Conservation (phyloP, 306 rosid genomes). For the Datisca glomerata region DNA sequence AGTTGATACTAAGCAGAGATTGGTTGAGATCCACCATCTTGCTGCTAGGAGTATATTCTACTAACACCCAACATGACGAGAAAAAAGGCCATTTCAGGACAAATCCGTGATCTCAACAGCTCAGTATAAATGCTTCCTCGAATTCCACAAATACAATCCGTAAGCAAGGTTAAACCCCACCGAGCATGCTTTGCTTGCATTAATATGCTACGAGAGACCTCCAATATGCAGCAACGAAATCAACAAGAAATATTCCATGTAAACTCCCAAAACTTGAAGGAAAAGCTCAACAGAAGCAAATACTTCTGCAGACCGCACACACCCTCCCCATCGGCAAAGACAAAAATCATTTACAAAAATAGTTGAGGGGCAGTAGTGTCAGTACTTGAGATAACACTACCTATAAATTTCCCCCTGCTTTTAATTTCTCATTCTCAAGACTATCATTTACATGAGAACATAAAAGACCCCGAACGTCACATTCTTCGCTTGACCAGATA, state of each 20-base stretch:
- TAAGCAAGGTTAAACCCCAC: slow-evolving; percentile 8
- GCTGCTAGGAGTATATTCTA: slow-evolving; percentile 19
- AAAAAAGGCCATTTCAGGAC: slow-evolving; percentile 21
- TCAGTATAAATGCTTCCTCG: slow-evolving; percentile 10
- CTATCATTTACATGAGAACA: too few species aligned
- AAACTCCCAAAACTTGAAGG: slow-evolving; percentile 6
- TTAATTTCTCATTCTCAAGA: too few species aligned
- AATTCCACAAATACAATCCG: slow-evolving; percentile 20
- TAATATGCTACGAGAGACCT: slow-evolving; percentile 5
- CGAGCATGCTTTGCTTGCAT: slow-evolving; percentile 16
- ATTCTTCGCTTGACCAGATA: too few species aligned
- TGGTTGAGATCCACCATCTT: slow-evolving; percentile 18
- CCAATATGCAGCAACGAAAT: slow-evolving; percentile 8
- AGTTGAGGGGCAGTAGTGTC: too few species aligned
- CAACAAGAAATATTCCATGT: slow-evolving; percentile 7
- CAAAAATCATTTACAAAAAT: too few species aligned
- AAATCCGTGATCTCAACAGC: slow-evolving; percentile 18
- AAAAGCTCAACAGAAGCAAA: too few species aligned
- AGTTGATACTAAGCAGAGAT: slow-evolving; percentile 9
- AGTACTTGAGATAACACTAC: too few species aligned
- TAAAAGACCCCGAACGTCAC: too few species aligned
- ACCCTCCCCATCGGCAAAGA: too few species aligned
- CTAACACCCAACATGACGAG: slow-evolving; percentile 25
- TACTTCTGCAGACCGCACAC: too few species aligned
- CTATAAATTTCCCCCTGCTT: too few species aligned